Conservation (phyloP, 163 green algal species). For the Volvox carteri region DNA sequence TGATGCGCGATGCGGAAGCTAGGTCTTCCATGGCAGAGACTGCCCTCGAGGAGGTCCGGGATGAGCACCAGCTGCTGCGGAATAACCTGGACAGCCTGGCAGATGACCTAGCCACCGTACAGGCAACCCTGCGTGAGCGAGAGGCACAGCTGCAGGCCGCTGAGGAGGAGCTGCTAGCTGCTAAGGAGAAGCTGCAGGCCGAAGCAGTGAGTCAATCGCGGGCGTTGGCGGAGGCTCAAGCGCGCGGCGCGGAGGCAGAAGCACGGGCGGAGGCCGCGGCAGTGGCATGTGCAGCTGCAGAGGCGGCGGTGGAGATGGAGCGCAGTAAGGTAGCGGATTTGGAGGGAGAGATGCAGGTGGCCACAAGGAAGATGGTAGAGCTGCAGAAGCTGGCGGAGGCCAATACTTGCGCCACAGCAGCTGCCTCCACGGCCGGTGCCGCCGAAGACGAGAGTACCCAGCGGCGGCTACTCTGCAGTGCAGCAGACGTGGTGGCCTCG, state of each 20-base stretch:
- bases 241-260: not conserved
- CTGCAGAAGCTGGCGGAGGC: conserved; percentile 15
- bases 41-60: not conserved
- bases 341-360: conserved; percentile 32
- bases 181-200: not conserved
- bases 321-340: not conserved
- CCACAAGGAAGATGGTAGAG: not conserved
- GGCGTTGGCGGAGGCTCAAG: not conserved
- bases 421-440: too few species aligned
- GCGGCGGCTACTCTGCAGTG: conserved; percentile 10
- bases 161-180: too few species aligned
- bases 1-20: not conserved
- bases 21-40: not conserved
- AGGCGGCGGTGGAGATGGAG: conserved; percentile 20
- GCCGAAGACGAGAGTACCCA: not conserved
- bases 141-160: not conserved
- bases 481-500: conserved; percentile 10
- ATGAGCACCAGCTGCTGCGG: not conserved
- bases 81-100: conserved; percentile 16
- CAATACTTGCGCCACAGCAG: not conserved
- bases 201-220: not conserved
- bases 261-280: not conserved
- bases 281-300: not conserved
- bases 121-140: not conserved
- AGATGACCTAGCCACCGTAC: not conserved